These are phyloP conservation scores for Coniella lustricola DNA, from an alignment of 2,329 filamentous ascomycete genomes.

Conservation along the genomic window DNA sequence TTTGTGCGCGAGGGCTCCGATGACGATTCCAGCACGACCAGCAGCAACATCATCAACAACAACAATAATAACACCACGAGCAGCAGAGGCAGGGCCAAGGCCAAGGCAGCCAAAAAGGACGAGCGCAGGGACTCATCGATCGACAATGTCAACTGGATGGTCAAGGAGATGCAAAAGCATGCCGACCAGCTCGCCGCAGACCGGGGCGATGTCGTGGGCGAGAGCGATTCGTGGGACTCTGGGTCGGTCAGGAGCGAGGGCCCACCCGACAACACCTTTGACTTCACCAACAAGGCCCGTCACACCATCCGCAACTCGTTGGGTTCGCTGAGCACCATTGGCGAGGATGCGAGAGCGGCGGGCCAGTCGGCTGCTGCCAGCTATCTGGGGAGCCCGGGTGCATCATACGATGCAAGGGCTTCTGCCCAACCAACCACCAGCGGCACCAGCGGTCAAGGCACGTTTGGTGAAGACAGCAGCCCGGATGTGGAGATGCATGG, in stretches of 20 bases:
- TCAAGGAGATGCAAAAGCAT: conserved; percentile 74
- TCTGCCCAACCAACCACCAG: conserved; percentile 19
- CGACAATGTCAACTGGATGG: conserved; percentile 61
- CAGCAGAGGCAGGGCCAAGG: conserved; percentile 25
- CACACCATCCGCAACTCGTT: conserved; percentile 18
- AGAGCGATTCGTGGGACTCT: conserved; percentile 16
- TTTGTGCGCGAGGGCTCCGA: conserved; percentile 58
- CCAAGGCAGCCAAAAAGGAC: conserved; percentile 21
- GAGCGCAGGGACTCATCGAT: conserved; percentile 54
- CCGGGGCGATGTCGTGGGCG: conserved; percentile 23
- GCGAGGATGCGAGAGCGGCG: conserved; percentile 19
- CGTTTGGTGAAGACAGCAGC: conserved; percentile 16
- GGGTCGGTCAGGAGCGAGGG: conserved; percentile 28
- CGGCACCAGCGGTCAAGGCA: conserved; percentile 5
- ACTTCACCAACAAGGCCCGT: conserved; percentile 24
- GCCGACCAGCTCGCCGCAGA: conserved; percentile 52
- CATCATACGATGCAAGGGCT: conserved; percentile 11
- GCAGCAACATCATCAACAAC: too few relatives aligned
- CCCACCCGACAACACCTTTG: conserved; percentile 29
- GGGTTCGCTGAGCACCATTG: conserved; percentile 23
- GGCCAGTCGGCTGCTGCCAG: conserved; percentile 4
- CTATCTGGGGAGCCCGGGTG: conserved; percentile 3
- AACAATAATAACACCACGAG: too few relatives aligned
- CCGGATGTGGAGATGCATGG: conserved; percentile 25
- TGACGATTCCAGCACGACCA: conserved; percentile 38